These are phyloP conservation scores for Clathrospora elynae DNA, from an alignment of 2,329 filamentous ascomycete species.

Conservation along the genomic window DNA sequence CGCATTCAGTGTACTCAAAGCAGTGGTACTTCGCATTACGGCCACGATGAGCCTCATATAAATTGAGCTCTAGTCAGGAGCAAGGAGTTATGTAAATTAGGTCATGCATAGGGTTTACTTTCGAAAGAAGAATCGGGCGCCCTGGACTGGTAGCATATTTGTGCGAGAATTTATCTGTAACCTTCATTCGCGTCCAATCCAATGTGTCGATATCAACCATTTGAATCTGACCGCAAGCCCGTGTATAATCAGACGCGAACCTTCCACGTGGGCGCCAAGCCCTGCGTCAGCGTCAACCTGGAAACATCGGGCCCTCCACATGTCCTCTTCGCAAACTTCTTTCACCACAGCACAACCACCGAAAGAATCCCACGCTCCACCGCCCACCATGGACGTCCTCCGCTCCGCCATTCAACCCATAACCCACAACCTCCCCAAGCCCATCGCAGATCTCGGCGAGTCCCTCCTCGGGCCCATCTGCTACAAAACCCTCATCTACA, in stretches of 20 bases:
- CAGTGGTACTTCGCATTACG: no score
- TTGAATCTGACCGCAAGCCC: no score
- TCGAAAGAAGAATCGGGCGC: background rate
- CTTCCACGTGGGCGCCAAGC: conserved; percentile 12
- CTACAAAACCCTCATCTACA: conserved; percentile 83
- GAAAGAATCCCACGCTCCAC: background rate
- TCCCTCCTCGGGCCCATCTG: conserved; percentile 77
- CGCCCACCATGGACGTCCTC: conserved; percentile 52
- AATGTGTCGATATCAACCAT: no score
- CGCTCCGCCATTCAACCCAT: conserved; percentile 52
- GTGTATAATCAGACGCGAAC: conserved; percentile 1
- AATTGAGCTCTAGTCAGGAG: background rate
- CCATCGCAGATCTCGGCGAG: conserved; percentile 41
- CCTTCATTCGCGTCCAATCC: no score
- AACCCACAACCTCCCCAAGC: conserved; percentile 53
- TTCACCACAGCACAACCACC: conserved; percentile 6
- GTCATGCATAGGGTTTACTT: background rate
- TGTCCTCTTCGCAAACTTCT: conserved; percentile 10
- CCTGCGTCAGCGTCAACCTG: conserved; percentile 21
- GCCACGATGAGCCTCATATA: background rate
- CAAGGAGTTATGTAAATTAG: conserved; percentile 3
- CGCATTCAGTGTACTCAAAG: no score
- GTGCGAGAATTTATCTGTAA: background rate
- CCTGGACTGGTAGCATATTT: background rate
- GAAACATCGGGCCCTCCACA: conserved; percentile 4